Conservation (phyloP, 2,329 filamentous ascomycete genomes). For the Neoarthrinium moseri region DNA sequence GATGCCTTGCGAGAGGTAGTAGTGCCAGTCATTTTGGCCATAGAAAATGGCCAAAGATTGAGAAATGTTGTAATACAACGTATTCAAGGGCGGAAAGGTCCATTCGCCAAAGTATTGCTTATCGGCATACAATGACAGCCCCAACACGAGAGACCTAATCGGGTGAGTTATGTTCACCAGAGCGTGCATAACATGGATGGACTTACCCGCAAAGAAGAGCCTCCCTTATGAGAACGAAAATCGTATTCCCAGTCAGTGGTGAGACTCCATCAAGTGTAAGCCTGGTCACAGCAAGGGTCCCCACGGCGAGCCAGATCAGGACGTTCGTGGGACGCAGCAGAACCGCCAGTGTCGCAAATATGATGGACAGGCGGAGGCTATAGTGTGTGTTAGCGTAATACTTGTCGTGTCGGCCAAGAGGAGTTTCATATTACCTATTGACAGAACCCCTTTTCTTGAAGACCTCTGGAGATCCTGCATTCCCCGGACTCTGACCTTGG, state of each 20-base stretch:
- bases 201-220: slow-evolving; percentile 57
- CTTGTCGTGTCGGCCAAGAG: no score
- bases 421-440: slow-evolving; percentile 29
- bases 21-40: slow-evolving; percentile 85
- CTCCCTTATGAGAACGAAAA: slow-evolving; percentile 60
- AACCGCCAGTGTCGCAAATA: slow-evolving; percentile 77
- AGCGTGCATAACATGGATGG: slow-evolving; percentile 32
- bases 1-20: slow-evolving; percentile 87
- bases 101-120: slow-evolving; percentile 78
- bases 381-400: neutral
- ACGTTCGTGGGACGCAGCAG: slow-evolving; percentile 87
- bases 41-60: slow-evolving; percentile 91
- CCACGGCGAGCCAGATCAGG: slow-evolving; percentile 76
- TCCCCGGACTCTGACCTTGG: slow-evolving; percentile 36
- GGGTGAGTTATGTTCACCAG: slow-evolving; percentile 9
- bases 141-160: slow-evolving; percentile 51
- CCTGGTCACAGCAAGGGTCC: slow-evolving; percentile 48
- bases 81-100: slow-evolving; percentile 86
- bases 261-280: slow-evolving; percentile 38
- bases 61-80: slow-evolving; percentile 86
- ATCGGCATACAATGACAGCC: slow-evolving; percentile 66
- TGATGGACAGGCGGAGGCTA: slow-evolving; percentile 63
- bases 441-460: slow-evolving; percentile 27
- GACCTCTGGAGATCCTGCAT: slow-evolving; percentile 32
- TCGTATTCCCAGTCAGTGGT: slow-evolving; percentile 39